phyloP scores from a whole-genome alignment of 2,329 filamentous ascomycete species.

The Aspergillus sp. region DNA sequence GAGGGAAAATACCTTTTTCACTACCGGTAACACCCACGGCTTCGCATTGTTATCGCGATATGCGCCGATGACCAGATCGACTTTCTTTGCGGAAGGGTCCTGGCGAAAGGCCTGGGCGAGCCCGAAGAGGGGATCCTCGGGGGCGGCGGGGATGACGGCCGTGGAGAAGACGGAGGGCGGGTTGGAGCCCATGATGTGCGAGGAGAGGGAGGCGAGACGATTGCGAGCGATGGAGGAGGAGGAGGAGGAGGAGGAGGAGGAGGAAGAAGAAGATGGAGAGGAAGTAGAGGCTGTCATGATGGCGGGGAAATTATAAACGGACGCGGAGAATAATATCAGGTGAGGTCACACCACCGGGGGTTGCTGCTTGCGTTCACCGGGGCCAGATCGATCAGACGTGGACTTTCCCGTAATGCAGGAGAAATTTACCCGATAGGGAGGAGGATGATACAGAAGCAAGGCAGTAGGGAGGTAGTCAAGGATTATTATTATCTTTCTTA shows the following conservation, averaged over 20 bases:
- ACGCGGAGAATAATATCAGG: not conserved
- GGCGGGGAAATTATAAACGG: conserved; percentile 6
- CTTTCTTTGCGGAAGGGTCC: conserved; percentile 73
- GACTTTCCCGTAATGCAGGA: conserved; percentile 2
- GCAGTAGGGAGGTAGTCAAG: too few relatives aligned
- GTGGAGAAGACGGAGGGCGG: conserved; percentile 68
- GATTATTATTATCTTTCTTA: too few relatives aligned
- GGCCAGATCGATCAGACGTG: conserved; percentile 4
- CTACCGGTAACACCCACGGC: conserved; percentile 94
- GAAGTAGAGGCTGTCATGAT: conserved; percentile 10
- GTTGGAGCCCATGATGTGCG: conserved; percentile 64
- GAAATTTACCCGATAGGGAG: not conserved
- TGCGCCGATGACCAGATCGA: conserved; percentile 92
- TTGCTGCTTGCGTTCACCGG: conserved; percentile 38
- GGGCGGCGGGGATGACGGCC: conserved; percentile 78
- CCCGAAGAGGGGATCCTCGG: conserved; percentile 92
- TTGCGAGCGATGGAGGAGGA: conserved; percentile 20
- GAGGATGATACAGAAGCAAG: not conserved
- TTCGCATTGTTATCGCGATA: conserved; percentile 95
- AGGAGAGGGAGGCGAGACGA: conserved; percentile 33
- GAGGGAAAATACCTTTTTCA: conserved; percentile 70
- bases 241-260: conserved; percentile 11
- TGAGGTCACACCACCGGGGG: conserved; percentile 22
- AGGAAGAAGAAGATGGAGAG: conserved; percentile 14
- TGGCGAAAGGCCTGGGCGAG: conserved; percentile 83